Conservation (phyloP, 768 basidiomycete species). For the Dictyophora rubrovolvata region DNA sequence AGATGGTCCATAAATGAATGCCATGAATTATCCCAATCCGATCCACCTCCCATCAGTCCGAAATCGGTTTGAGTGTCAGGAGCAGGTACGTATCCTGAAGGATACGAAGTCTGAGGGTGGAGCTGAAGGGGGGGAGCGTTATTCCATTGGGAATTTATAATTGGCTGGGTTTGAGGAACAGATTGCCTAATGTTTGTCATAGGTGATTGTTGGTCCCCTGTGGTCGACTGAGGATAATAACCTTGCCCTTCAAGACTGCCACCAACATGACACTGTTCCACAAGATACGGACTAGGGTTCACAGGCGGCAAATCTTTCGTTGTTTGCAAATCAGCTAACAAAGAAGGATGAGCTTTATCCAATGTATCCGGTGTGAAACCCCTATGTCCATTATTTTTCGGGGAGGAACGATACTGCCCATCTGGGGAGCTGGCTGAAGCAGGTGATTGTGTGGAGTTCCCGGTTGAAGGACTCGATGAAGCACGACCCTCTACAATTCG, state of each 20-base stretch:
- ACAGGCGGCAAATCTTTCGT: neutral
- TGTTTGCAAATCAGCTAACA: constrained; percentile 1
- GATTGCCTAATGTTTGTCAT: no score
- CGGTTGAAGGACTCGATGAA: neutral
- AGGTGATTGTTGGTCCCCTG: neutral
- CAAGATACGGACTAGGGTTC: neutral
- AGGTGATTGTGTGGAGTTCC: constrained; percentile 1
- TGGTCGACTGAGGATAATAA: neutral
- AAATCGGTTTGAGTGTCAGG: constrained; percentile 1
- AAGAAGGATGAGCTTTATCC: constrained; percentile 6
- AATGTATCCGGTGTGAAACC: constrained; percentile 6
- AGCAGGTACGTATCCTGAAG: neutral
- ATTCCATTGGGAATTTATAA: neutral
- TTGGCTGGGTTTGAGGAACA: neutral
- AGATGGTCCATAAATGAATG: constrained; percentile 9
- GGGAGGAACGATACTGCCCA: constrained; percentile 2
- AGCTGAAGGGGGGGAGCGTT: neutral
- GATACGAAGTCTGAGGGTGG: neutral
- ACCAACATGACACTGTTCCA: neutral
- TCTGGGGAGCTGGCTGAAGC: neutral
- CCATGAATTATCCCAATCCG: constrained; percentile 8
- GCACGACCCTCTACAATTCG: constrained; percentile 1
- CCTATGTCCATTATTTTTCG: neutral
- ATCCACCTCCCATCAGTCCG: constrained; percentile 1
- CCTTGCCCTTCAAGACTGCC: no score